Evolutionary conservation across 1,284 basidiomycete genomes (phyloP).

Genomic region (Irpex lacteus): DNA sequence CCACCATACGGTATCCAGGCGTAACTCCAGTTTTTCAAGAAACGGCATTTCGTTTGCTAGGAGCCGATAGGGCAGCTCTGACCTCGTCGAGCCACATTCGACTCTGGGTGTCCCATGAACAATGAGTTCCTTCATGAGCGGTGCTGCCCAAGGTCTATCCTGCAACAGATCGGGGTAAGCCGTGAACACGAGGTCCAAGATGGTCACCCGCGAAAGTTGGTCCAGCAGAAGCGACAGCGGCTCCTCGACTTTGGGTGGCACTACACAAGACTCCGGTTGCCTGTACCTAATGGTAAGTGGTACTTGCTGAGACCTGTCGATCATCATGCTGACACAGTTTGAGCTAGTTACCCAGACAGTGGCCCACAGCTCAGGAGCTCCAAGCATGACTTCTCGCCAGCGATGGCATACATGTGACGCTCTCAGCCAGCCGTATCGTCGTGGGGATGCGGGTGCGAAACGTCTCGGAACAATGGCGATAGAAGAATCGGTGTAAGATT

Average conservation of each 20-base stretch:
- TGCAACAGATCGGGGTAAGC: neutral
- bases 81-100: too few relatives aligned
- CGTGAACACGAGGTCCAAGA: neutral
- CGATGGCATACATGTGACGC: slow-evolving; percentile 12
- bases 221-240: neutral
- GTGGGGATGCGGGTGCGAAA: too few relatives aligned
- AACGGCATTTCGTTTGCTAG: neutral
- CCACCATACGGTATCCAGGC: neutral
- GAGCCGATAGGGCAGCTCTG: neutral
- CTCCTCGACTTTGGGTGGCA: neutral
- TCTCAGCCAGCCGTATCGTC: slow-evolving; percentile 2
- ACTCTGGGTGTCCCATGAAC: too few relatives aligned
- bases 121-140: neutral
- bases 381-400: slow-evolving; percentile 10
- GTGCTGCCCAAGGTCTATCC: neutral
- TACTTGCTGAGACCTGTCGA: neutral
- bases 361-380: slow-evolving; percentile 5
- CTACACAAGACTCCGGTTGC: neutral
- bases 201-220: neutral
- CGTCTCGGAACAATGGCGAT: too few relatives aligned
- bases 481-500: too few relatives aligned
- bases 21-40: neutral
- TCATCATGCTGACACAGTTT: neutral
- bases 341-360: neutral
- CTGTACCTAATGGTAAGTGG: neutral